These are phyloP conservation scores for Teunomyces funiuensis DNA, from an alignment of 805 yeast genomes.

Conservation along the genomic window DNA sequence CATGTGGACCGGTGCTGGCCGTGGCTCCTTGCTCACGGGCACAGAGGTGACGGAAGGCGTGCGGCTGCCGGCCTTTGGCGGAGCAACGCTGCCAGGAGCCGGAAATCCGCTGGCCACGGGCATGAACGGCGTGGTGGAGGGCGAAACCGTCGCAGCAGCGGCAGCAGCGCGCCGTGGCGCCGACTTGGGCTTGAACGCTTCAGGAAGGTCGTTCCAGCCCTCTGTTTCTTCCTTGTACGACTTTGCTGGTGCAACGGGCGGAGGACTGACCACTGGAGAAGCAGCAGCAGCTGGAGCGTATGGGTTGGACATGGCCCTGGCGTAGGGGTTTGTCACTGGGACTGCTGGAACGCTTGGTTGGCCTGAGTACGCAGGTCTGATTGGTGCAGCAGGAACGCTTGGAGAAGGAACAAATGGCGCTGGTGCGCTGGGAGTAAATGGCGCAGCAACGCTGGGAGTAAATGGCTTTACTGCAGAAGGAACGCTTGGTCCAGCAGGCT, in stretches of 20 bases:
- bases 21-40: constrained; percentile 13
- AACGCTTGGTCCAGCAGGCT: no score
- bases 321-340: neutral
- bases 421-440: no score
- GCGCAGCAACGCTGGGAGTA: no score
- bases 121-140: constrained; percentile 12
- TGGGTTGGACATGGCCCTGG: constrained; percentile 18
- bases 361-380: constrained; percentile 2
- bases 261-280: constrained; percentile 19
- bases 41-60: constrained; percentile 21
- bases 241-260: constrained; percentile 23
- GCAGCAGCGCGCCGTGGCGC: constrained; percentile 44
- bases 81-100: constrained; percentile 12
- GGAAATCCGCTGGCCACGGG: neutral
- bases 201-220: constrained; percentile 74
- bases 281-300: constrained; percentile 22
- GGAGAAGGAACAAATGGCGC: constrained; percentile 30
- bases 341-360: constrained; percentile 3
- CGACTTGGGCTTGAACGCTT: constrained; percentile 43
- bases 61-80: constrained; percentile 28
- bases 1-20: constrained; percentile 23
- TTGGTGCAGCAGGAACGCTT: constrained; percentile 13
- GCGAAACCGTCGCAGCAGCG: constrained; percentile 12
- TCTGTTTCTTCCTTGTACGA: constrained; percentile 49
- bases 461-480: no score